Conservation (phyloP, 768 basidiomycete species). For the Suillus plorans region DNA sequence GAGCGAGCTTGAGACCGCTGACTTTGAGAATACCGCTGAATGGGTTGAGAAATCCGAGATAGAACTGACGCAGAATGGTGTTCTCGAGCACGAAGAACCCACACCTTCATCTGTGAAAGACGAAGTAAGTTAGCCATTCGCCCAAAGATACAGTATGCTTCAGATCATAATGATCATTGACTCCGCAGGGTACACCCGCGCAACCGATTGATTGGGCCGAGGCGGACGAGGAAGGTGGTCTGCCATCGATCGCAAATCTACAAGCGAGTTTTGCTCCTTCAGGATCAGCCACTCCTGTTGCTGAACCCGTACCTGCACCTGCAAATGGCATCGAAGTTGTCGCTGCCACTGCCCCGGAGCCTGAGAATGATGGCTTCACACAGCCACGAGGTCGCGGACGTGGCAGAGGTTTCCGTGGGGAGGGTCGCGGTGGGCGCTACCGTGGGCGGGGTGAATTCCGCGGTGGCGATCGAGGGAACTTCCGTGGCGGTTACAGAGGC, state of each 20-base stretch:
- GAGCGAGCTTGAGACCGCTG: slow-evolving; percentile 65
- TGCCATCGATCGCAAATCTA: slow-evolving; percentile 75
- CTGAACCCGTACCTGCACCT: slow-evolving; percentile 24
- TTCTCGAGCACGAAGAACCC: neutral
- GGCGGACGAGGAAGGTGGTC: slow-evolving; percentile 72
- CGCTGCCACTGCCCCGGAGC: slow-evolving; percentile 19
- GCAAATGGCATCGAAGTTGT: slow-evolving; percentile 24
- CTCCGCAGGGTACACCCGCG: slow-evolving; percentile 17
- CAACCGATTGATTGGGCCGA: slow-evolving; percentile 75
- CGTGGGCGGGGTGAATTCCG: slow-evolving; percentile 35
- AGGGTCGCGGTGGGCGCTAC: slow-evolving; percentile 40
- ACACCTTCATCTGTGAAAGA: neutral
- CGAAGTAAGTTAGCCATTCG: slow-evolving; percentile 1
- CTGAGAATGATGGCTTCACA: slow-evolving; percentile 66
- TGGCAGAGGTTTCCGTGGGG: slow-evolving; percentile 41
- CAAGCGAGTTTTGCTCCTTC: slow-evolving; percentile 79
- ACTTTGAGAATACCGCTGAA: slow-evolving; percentile 53
- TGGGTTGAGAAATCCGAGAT: slow-evolving; percentile 54
- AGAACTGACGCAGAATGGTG: slow-evolving; percentile 20
- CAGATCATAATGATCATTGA: slow-evolving; percentile 1
- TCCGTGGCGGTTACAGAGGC: slow-evolving; percentile 39
- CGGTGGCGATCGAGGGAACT: slow-evolving; percentile 38
- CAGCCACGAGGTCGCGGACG: slow-evolving; percentile 50
- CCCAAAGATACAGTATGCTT: neutral
- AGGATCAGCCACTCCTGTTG: slow-evolving; percentile 63